Base-by-base conservation (phyloP, 306 rosid species). In the Vachellia pachyceras region DNA sequence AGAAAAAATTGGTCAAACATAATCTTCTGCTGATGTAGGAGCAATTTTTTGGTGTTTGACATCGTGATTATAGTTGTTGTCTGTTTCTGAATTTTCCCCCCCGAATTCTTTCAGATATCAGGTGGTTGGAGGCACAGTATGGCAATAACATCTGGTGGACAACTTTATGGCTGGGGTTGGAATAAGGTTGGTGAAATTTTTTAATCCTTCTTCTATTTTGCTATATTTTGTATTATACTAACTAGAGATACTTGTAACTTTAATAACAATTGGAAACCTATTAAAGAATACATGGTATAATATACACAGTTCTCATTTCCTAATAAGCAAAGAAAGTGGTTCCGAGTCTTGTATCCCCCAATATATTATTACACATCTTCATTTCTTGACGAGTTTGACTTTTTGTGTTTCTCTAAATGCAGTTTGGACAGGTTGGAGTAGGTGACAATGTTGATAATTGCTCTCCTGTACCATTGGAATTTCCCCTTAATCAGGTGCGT, bases 51-150 rank as follows among this genome's bases (percentile, higher is more conserved):
- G 69, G 63, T 79, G 75, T 46, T 72, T 11, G 72, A 52, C 64
- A 35, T 55, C 23, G 61, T 82, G 64, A 47, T 58, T 46, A 36
- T 86, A 23, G 60, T 79, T 52, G 5, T 73, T n/a, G 64, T 23
- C 58, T 72, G 73, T 71, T 58, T 5, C 82, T 82, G 77, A 76
- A 76, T 29, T 73, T 83, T 61, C 61, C 57, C 67, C 52, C 69
- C 83, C 71, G 72, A 75, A 77, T 84, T 74, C 45, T 88, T 80
- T 79, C 89, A 95, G 99, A 92, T 93, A 61, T 82, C 99, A 18
- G 98, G 99, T 42, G 98, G 99, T 88, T 95, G 99, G 99, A 89
- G 99, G 85, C 99, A 95, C 79, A 91, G 94, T 67, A 91, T 95
- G 99, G 99, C 98, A 61, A 86, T 95, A 77, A 84, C 99, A 14